These are phyloP conservation scores for Noccaea caerulescens DNA, from an alignment of 345 rosid genomes.

Conservation along the genomic window DNA sequence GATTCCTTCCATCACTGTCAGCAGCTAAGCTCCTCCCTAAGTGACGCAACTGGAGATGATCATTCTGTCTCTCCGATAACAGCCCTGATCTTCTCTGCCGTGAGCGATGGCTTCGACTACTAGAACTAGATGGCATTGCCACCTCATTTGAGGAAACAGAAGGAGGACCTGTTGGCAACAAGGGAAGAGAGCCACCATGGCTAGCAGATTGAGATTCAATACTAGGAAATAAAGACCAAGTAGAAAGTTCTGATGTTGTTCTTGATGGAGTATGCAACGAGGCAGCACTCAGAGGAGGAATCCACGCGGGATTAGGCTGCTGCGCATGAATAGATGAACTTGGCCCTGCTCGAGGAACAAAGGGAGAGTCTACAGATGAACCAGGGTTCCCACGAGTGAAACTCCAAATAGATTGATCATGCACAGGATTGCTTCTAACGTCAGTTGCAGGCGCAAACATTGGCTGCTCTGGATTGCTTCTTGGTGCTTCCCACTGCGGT, in stretches of 20 bases:
- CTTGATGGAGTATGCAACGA: conserved; percentile 52
- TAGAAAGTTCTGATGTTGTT: conserved; percentile 56
- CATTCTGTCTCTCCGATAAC: conserved; percentile 59
- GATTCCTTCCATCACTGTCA: conserved; percentile 72
- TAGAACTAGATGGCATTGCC: conserved; percentile 52
- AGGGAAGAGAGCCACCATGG: conserved; percentile 57
- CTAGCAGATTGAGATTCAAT: conserved; percentile 60
- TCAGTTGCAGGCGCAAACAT: conserved; percentile 58
- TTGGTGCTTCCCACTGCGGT: conserved; percentile 53
- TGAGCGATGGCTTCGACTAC: conserved; percentile 56
- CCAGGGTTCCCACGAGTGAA: conserved; percentile 55
- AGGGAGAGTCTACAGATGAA: conserved; percentile 50
- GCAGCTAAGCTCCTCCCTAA: conserved; percentile 68
- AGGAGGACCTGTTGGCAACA: conserved; percentile 62
- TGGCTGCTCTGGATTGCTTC: conserved; percentile 59
- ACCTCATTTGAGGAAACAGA: conserved; percentile 60
- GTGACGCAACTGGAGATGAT: conserved; percentile 61
- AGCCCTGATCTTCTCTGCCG: conserved; percentile 56
- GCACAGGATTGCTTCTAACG: conserved; percentile 53
- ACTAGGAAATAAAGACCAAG: conserved; percentile 76
- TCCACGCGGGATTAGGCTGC: conserved; percentile 56
- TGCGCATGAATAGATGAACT: conserved; percentile 57
- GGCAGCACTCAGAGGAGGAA: conserved; percentile 49
- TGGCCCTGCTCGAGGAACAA: conserved; percentile 51
- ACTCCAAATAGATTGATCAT: conserved; percentile 70